Base-by-base conservation (phyloP, 208 protist species). In the Leishmania lainsoni region DNA sequence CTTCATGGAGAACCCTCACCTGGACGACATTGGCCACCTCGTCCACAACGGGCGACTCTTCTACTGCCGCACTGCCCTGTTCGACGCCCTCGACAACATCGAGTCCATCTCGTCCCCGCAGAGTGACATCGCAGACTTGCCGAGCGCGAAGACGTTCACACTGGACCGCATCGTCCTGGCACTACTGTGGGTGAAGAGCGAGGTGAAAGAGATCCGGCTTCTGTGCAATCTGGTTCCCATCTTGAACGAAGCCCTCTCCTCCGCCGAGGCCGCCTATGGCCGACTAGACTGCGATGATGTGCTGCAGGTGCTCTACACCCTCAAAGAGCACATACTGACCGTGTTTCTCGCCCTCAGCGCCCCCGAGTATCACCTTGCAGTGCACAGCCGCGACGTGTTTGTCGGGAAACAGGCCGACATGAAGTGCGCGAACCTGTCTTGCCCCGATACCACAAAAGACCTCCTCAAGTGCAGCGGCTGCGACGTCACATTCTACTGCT, bases 391-490 rank as follows among this genome's bases (percentile, higher is more conserved):
- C 32, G 89, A 93, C 71, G 84, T 87, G 22, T 86, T 93, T 63
- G 80, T 90, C 20, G 92, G 89, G n/a, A 93, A 93, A 82, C 83
- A 83, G 48, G 85, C 84, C 20, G 84, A 89, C 75, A 88, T 93
- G 81, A 88, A 86, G 74, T 96, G 92, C 77, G 88, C 86, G 1
- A 94, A 91, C 66, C 88, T 89, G 16, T 66, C 74, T 12, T 96
- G 93, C 81, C 85, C 90, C 22, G 86, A 83, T n/a, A 85, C 83
- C 39, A 86, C 83, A 1, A 90, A 89, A 68, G 89, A 96, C 66
- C 88, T 95, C 58, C 87, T 94, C 51, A 94, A 94, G 76, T 96
- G 93, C 85, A 92, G 89, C 79, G 93, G 90, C 63, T 96, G 93
- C 76, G 86, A 92, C 71, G 85, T 90, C 39, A 94, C 91, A 42